Evolutionary conservation across 2,329 filamentous ascomycete species (phyloP), one percentile per base, ranked within the genome.

Genomic region (Periconia macrospinosa): DNA sequence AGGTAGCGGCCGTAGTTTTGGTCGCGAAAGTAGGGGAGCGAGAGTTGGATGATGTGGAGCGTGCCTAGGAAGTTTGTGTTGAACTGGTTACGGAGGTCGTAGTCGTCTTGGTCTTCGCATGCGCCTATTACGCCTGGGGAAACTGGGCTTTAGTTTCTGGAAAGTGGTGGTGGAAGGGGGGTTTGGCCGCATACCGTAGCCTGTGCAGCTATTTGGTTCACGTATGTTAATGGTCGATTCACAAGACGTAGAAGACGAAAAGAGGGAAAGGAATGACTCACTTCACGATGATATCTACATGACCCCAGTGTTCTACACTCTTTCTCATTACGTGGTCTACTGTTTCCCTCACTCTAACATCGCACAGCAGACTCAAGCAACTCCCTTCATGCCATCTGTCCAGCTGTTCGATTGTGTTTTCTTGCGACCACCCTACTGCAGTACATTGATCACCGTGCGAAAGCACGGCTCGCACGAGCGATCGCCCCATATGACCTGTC

Each of bases 21-120:
- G 58, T 86, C 81, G 48, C 93, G 86, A 64, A 97, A 95, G 76
- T 96, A 91, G 0, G 92, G 92, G 37, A 97, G 78, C 1, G 89
- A 92, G 18, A 90, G 79, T 72, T 97, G 92, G 54, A 97, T 88
- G 65, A 99, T 96, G 75, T 97, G 90, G 55, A 97, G 76, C 0
- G 92, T 95, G 50, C 94, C 94, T 81, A 96, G 93, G 75, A 97
- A 96, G 75, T 99, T 99, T 19, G 92, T 97, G 79, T 95, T 91
- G 76, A 97, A 97, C 74, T 97, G 94, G 67, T 96, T 93, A 54
- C 92, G 89, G 62, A 97, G 84, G 70, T 97, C 94, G 73, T 92
- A 88, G 71, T 96, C 91, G 73, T 97, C 92, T 77, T 97, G 94
- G 75, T 97, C 94, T 76, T 97, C 94, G 75, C 92, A 97, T 1